These are phyloP conservation scores for Pseudopyricularia javanii DNA, from an alignment of 2,329 filamentous ascomycete species.

Conservation along the genomic window DNA sequence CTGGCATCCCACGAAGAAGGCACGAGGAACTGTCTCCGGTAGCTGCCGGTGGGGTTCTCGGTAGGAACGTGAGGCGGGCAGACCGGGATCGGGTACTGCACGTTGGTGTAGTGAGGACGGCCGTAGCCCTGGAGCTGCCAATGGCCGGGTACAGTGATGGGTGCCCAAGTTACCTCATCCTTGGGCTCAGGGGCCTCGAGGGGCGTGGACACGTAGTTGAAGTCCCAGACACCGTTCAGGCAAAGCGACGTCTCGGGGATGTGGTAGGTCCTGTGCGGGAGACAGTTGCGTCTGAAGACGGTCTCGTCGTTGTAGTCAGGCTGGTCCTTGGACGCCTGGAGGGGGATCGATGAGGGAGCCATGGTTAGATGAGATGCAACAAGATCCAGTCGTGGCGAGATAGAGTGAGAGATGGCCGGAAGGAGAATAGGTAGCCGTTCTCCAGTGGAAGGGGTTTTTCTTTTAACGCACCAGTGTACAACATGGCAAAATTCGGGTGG, in stretches of 20 bases:
- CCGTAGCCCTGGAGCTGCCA: slow-evolving; percentile 63
- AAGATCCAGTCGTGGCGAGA: neutral
- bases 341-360: neutral
- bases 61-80: slow-evolving; percentile 49
- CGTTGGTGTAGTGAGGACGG: slow-evolving; percentile 56
- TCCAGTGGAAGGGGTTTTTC: neutral
- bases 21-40: slow-evolving; percentile 41
- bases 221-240: slow-evolving; percentile 46
- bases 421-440: neutral
- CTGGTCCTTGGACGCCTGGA: slow-evolving; percentile 16
- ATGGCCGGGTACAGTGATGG: slow-evolving; percentile 50
- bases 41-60: slow-evolving; percentile 54
- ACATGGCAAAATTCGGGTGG: neutral
- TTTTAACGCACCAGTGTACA: neutral
- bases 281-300: slow-evolving; percentile 38
- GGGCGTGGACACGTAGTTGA: slow-evolving; percentile 34
- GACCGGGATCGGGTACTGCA: slow-evolving; percentile 53
- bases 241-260: slow-evolving; percentile 35
- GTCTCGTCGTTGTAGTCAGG: slow-evolving; percentile 37
- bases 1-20: slow-evolving; percentile 30
- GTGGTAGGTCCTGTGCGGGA: slow-evolving; percentile 38
- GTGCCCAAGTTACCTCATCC: slow-evolving; percentile 22
- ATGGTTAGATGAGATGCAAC: neutral
- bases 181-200: slow-evolving; percentile 28
- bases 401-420: neutral